phyloP scores from a whole-genome alignment of 108 stramenopile genomes.

The Halocafeteria seosinensis region DNA sequence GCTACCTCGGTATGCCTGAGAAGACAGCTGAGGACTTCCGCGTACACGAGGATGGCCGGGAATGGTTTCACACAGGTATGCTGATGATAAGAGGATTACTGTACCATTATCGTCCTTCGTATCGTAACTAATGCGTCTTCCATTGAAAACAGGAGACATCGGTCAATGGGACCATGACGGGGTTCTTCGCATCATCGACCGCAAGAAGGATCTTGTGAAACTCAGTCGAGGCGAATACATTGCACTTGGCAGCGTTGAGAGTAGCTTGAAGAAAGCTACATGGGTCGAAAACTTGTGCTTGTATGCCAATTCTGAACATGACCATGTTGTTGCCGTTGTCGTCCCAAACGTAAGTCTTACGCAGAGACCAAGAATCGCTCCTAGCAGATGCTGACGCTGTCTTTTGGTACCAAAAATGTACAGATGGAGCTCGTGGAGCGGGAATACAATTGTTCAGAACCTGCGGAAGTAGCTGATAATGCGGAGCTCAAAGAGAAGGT shows the following conservation, averaged over 20 bases:
- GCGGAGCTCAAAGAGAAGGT: not conserved
- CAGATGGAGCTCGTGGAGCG: too few species aligned
- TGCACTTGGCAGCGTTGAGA: constrained; percentile 63
- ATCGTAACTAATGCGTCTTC: too few species aligned
- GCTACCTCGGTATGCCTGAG: constrained; percentile 12
- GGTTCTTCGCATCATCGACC: constrained; percentile 11
- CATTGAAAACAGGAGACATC: constrained; percentile 19
- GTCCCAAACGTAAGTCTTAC: too few species aligned
- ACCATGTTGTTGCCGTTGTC: not conserved
- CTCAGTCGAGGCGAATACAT: constrained; percentile 78
- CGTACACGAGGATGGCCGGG: not conserved
- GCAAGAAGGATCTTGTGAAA: constrained; percentile 69
- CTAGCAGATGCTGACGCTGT: too few species aligned
- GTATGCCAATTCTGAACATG: not conserved
- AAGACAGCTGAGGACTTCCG: constrained; percentile 11
- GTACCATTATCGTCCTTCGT: too few species aligned
- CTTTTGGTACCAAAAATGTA: too few species aligned
- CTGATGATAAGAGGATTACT: too few species aligned
- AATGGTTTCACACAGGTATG: constrained; percentile 12
- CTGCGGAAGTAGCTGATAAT: not conserved
- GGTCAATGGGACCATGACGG: constrained; percentile 5
- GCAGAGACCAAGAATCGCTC: too few species aligned
- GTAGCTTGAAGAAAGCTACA: constrained; percentile 43
- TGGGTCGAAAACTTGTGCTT: constrained; percentile 47
- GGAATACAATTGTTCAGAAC: too few species aligned